These are phyloP conservation scores for Pseudoscleropodium purum DNA, from an alignment of 225 moss, liverwort and hornwort species.

Conservation along the genomic window DNA sequence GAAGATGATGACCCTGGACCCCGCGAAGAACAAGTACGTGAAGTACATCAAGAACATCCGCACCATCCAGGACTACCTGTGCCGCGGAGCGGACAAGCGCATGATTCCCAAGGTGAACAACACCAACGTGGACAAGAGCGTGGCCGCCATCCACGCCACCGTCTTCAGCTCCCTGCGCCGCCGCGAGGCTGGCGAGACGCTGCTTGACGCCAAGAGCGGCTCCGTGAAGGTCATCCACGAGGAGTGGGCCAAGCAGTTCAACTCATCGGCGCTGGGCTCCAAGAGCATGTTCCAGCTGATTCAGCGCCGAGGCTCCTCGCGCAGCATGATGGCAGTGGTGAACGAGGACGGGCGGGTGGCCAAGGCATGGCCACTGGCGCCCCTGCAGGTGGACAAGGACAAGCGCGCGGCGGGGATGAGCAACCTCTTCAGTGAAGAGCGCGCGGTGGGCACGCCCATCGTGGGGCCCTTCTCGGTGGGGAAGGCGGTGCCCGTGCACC, in stretches of 20 bases:
- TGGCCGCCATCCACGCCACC: constrained; percentile 90
- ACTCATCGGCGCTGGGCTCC: constrained; percentile 68
- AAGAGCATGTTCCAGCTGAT: constrained; percentile 94
- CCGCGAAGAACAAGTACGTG: constrained; percentile 94
- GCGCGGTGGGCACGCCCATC: constrained; percentile 51
- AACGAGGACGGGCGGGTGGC: constrained; percentile 63
- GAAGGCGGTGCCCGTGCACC: constrained; percentile 48
- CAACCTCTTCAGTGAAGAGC: background rate
- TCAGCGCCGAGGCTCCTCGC: constrained; percentile 80
- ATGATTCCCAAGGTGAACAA: constrained; percentile 96
- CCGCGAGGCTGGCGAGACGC: constrained; percentile 66
- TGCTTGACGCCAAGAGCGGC: constrained; percentile 54
- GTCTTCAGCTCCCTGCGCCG: constrained; percentile 80
- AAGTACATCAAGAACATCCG: constrained; percentile 97
- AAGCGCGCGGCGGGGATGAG: constrained; percentile 28
- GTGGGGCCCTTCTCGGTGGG: constrained; percentile 70
- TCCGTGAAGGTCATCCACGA: constrained; percentile 75
- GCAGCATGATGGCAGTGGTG: constrained; percentile 76
- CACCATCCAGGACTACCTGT: constrained; percentile 91
- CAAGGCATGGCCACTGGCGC: constrained; percentile 73
- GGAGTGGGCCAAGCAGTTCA: constrained; percentile 72
- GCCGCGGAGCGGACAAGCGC: constrained; percentile 75
- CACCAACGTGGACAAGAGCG: constrained; percentile 97
- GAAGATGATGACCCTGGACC: constrained; percentile 96
- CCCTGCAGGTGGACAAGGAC: constrained; percentile 25